Conservation (phyloP, 352 stramenopile species). For the Pythium aquatile region DNA sequence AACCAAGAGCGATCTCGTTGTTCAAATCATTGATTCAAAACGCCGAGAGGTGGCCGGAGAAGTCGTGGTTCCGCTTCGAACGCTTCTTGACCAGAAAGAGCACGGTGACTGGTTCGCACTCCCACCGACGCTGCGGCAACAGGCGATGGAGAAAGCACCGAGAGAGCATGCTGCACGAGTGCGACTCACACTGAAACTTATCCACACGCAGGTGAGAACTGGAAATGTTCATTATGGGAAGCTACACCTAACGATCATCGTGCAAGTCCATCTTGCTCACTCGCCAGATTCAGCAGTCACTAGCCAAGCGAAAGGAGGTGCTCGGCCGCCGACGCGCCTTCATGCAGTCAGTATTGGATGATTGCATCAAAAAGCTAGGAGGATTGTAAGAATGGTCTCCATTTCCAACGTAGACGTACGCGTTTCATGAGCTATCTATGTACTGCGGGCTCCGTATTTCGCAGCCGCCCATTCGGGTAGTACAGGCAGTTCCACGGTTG, state of each 20-base stretch:
- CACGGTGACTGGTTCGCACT: conserved; percentile 57
- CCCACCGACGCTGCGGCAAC: conserved; percentile 57
- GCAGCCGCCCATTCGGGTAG: conserved; percentile 59
- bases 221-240: not conserved
- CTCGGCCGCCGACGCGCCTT: conserved; percentile 30
- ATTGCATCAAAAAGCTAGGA: conserved; percentile 20
- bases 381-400: not conserved
- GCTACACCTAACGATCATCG: not conserved
- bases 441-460: conserved; percentile 57
- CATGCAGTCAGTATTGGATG: conserved; percentile 38
- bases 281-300: conserved; percentile 44
- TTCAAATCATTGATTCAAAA: conserved; percentile 59
- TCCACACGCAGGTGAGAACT: conserved; percentile 51
- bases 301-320: conserved; percentile 33
- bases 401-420: not conserved
- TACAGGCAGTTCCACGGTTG: conserved; percentile 46
- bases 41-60: conserved; percentile 50
- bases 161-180: conserved; percentile 41
- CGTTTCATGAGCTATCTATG: not conserved
- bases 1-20: conserved; percentile 34
- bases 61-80: conserved; percentile 40
- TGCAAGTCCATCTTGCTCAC: conserved; percentile 53
- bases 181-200: conserved; percentile 37
- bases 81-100: conserved; percentile 58
- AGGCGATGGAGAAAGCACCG: conserved; percentile 44